Evolutionary conservation across 164 flowering plant species (phyloP).

Genomic region (Vitis riparia): DNA sequence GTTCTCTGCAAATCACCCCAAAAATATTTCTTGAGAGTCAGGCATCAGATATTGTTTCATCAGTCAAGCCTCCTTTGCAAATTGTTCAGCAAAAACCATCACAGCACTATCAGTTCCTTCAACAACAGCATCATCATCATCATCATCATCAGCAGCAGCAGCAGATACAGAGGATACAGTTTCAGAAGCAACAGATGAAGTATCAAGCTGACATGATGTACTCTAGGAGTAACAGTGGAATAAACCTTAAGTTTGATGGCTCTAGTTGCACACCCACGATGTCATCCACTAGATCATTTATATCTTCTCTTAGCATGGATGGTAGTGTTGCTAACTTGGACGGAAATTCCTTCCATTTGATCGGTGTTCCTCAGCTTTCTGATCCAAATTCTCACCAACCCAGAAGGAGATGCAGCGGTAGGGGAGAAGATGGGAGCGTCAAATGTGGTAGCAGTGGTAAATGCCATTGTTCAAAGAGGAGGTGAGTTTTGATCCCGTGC

Average conservation of each 20-base stretch:
- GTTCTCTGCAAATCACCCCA: conserved; percentile 17
- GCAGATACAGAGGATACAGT: background rate
- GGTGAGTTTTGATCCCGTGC: conserved; percentile 43
- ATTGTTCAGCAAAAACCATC: conserved; percentile 44
- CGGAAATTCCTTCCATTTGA: conserved; percentile 69
- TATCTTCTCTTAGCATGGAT: conserved; percentile 92
- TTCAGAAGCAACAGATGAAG: conserved; percentile 44
- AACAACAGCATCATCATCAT: conserved; percentile 28
- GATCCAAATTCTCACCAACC: conserved; percentile 64
- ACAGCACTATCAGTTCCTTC: conserved; percentile 48
- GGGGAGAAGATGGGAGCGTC: conserved; percentile 82
- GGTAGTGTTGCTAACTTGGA: conserved; percentile 86
- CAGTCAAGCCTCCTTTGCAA: conserved; percentile 46
- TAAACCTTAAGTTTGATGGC: conserved; percentile 77
- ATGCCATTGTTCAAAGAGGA: conserved; percentile 96
- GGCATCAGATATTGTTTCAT: conserved; percentile 22
- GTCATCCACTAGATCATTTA: conserved; percentile 90
- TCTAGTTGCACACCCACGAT: conserved; percentile 86
- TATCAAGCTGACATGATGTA: conserved; percentile 72
- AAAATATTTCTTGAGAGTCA: conserved; percentile 11
- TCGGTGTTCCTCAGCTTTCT: conserved; percentile 49
- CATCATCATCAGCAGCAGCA: conserved; percentile 10
- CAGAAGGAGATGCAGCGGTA: conserved; percentile 75
- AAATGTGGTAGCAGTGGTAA: conserved; percentile 85
- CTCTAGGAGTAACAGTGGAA: conserved; percentile 61